These are phyloP conservation scores for Talaromyces sp. DNA, from an alignment of 2,329 filamentous ascomycete species.

Conservation along the genomic window DNA sequence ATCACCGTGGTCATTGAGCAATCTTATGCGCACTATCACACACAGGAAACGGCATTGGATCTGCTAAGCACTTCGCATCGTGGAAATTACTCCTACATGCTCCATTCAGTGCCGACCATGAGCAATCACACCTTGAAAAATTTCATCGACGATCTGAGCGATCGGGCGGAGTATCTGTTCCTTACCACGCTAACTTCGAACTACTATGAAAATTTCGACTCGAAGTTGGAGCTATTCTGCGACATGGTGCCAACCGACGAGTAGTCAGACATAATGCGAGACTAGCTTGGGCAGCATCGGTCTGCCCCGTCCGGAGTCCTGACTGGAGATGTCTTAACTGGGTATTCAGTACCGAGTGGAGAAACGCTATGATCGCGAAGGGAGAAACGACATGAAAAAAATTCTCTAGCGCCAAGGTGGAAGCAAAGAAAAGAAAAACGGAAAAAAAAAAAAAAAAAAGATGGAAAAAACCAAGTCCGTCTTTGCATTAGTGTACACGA, in stretches of 20 bases:
- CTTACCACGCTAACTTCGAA: not conserved
- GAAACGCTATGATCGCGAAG: not conserved
- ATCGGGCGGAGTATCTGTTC: not conserved
- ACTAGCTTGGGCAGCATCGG: too few species aligned
- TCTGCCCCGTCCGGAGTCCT: too few species aligned
- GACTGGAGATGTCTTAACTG: not conserved
- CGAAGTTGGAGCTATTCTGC: not conserved
- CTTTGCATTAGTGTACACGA: too few species aligned
- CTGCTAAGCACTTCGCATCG: not conserved
- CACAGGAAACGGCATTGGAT: not conserved
- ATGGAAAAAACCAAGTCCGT: not conserved
- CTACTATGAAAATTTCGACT: slow-evolving; percentile 1
- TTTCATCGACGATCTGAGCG: not conserved
- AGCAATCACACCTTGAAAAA: not conserved
- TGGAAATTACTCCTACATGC: slow-evolving; percentile 1
- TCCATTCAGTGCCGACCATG: slow-evolving; percentile 2
- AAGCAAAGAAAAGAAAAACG: not conserved
- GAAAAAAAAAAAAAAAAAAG: not conserved
- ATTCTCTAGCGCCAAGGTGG: not conserved
- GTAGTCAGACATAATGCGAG: too few species aligned
- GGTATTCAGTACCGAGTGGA: not conserved
- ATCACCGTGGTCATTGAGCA: slow-evolving; percentile 4
- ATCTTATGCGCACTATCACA: not conserved
- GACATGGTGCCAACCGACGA: slow-evolving; percentile 1
- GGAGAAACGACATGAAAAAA: not conserved